These are phyloP conservation scores for Colletotrichum sublineola DNA, from an alignment of 2,329 filamentous ascomycete species.

Conservation along the genomic window DNA sequence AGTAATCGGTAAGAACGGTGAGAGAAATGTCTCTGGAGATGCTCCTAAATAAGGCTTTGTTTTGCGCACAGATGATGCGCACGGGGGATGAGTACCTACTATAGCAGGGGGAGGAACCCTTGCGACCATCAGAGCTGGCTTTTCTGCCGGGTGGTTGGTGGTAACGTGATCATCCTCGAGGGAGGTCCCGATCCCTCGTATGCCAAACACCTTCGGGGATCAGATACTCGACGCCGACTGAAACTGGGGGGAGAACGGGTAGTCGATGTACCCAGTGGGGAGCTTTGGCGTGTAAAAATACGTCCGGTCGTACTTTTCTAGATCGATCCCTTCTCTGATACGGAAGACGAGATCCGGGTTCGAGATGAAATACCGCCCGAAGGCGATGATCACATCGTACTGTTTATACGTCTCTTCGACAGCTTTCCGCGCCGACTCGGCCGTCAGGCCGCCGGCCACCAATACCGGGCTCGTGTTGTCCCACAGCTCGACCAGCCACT, in stretches of 20 bases:
- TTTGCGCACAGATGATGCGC: no score
- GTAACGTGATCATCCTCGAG: no score
- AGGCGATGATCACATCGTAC: slow-evolving; percentile 47
- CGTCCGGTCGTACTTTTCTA: slow-evolving; percentile 48
- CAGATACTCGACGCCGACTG: slow-evolving; percentile 22
- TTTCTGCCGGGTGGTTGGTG: no score
- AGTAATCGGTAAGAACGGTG: no score
- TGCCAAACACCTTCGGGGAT: no score
- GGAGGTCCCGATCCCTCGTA: no score
- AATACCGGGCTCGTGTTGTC: slow-evolving; percentile 49
- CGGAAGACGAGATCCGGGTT: slow-evolving; percentile 53
- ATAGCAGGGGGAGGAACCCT: no score
- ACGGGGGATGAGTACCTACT: no score
- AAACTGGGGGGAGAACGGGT: slow-evolving; percentile 46
- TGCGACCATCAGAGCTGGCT: no score
- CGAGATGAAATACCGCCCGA: slow-evolving; percentile 53
- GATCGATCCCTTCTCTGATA: slow-evolving; percentile 46
- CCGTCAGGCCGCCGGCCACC: slow-evolving; percentile 50
- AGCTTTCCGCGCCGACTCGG: slow-evolving; percentile 45
- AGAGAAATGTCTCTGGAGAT: no score
- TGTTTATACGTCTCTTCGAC: slow-evolving; percentile 47
- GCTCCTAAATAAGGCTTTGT: no score
- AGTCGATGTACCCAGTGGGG: slow-evolving; percentile 45
- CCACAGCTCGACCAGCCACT: slow-evolving; percentile 51
- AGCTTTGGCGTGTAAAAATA: slow-evolving; percentile 48